Evolutionary conservation across 2,329 filamentous ascomycete species (phyloP).

Genomic region (Ophiocordyceps polyrhachis-furcata): DNA sequence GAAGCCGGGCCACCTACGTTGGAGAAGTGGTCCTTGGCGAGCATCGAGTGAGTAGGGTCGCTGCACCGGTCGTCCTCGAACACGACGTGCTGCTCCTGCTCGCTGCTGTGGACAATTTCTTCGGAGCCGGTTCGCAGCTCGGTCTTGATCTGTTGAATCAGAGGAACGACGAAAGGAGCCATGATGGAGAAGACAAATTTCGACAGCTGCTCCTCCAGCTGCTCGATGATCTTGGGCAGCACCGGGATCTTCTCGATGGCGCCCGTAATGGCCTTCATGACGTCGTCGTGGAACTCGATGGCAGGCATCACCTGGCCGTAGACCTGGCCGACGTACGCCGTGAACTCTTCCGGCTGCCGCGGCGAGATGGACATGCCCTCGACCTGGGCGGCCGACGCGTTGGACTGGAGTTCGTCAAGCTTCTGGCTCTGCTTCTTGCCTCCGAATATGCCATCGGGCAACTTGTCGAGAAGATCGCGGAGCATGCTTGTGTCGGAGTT

Average conservation of each 20-base stretch:
- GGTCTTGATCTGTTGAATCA: conserved; percentile 71
- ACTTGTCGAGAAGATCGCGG: conserved; percentile 61
- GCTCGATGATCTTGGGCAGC: conserved; percentile 67
- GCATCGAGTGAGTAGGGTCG: conserved; percentile 87
- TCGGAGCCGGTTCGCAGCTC: conserved; percentile 74
- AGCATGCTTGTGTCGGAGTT: conserved; percentile 54
- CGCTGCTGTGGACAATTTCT: conserved; percentile 72
- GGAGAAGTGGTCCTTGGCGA: conserved; percentile 89
- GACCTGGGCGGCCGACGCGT: conserved; percentile 58
- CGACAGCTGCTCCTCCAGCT: conserved; percentile 73
- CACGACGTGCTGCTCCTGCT: conserved; percentile 69
- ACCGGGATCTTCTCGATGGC: conserved; percentile 75
- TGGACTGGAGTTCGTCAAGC: conserved; percentile 61
- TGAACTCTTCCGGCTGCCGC: conserved; percentile 68
- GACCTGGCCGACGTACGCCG: conserved; percentile 53
- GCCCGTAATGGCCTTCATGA: conserved; percentile 61
- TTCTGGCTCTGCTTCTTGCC: conserved; percentile 55
- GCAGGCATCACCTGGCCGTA: conserved; percentile 72
- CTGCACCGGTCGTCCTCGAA: conserved; percentile 60
- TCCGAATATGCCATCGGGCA: conserved; percentile 66
- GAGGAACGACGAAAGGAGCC: conserved; percentile 70
- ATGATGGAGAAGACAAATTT: conserved; percentile 84
- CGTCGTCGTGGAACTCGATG: conserved; percentile 76
- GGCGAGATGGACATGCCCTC: conserved; percentile 57
- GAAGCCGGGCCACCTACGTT: conserved; percentile 33